Conservation (phyloP, 257 asterid species). For the Scutellaria minor region DNA sequence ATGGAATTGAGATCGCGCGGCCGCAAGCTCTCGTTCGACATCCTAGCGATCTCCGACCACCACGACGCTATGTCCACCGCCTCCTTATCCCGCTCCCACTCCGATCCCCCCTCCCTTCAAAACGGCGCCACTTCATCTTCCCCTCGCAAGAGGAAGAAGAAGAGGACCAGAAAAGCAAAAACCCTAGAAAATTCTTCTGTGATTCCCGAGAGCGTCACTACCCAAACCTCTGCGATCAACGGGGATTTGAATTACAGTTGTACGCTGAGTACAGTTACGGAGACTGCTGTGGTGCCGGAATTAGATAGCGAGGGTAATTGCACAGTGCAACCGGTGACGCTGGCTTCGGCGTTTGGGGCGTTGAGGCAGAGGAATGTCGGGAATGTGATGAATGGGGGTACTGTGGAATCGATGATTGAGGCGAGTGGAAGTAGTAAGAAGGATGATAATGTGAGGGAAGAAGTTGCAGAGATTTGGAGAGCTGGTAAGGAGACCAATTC, state of each 20-base stretch:
- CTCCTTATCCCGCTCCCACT: constrained; percentile 49
- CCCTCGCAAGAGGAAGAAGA: constrained; percentile 49
- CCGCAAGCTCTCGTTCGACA: constrained; percentile 66
- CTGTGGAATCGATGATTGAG: constrained; percentile 48
- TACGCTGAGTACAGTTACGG: constrained; percentile 50
- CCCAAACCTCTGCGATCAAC: constrained; percentile 38
- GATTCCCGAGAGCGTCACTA: constrained; percentile 25
- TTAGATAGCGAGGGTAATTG: constrained; percentile 45
- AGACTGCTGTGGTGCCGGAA: constrained; percentile 42
- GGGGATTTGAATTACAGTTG: constrained; percentile 46
- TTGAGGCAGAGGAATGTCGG: constrained; percentile 89
- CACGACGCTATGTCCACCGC: constrained; percentile 44
- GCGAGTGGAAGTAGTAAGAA: constrained; percentile 46
- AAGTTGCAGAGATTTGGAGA: constrained; percentile 34
- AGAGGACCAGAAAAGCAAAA: constrained; percentile 45
- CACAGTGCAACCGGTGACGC: constrained; percentile 43
- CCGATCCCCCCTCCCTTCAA: constrained; percentile 52
- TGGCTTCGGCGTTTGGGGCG: constrained; percentile 50
- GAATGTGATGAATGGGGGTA: constrained; percentile 49
- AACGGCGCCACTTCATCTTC: constrained; percentile 39
- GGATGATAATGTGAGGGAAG: constrained; percentile 43
- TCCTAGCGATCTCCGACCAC: constrained; percentile 49
- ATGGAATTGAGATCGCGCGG: constrained; percentile 67
- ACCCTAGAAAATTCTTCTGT: constrained; percentile 31
- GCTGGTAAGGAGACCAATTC: constrained; percentile 38